A percentile compares a stretch with the other conserved stretches of the same genome.
Evolutionary conservation across 192 early-diverging fungal genomes (phyloP).

Genomic region (Coemansia sp.): DNA sequence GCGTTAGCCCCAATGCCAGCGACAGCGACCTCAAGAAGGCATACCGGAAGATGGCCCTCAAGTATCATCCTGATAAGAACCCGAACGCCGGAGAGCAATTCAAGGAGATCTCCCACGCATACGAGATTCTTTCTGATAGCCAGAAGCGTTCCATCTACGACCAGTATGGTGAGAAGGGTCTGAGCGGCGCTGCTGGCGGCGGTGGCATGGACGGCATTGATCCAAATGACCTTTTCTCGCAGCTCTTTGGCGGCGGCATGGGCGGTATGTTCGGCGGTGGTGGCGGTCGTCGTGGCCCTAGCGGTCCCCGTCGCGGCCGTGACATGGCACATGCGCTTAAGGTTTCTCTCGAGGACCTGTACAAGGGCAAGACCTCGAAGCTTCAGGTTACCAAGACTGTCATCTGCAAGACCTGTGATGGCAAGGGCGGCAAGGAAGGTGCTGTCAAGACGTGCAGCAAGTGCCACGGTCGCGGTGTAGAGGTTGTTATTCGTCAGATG

Average conservation of each 20-base stretch:
- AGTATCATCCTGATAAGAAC: constrained; percentile 69
- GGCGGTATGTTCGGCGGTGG: constrained; percentile 76
- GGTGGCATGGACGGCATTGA: constrained; percentile 65
- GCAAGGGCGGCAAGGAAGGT: constrained; percentile 94
- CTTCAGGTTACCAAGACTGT: constrained; percentile 95
- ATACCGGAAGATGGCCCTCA: constrained; percentile 94
- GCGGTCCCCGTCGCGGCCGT: constrained; percentile 93
- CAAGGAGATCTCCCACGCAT: constrained; percentile 98
- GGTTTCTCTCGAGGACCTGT: constrained; percentile 91
- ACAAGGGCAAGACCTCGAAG: constrained; percentile 90
- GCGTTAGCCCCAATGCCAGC: constrained; percentile 67
- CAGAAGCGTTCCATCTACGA: constrained; percentile 92
- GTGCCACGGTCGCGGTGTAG: constrained; percentile 90
- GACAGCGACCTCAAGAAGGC: constrained; percentile 95
- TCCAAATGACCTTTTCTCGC: constrained; percentile 94
- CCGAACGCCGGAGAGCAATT: constrained; percentile 82
- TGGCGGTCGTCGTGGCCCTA: constrained; percentile 59
- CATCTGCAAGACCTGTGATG: constrained; percentile 87
- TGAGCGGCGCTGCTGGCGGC: constrained; percentile 72
- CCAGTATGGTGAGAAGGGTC: constrained; percentile 84
- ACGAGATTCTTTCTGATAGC: constrained; percentile 91
- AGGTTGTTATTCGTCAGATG: constrained; percentile 87
- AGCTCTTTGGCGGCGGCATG: constrained; percentile 87
- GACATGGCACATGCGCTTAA: constrained; percentile 82
- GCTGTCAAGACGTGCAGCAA: constrained; percentile 77